phyloP scores from a whole-genome alignment of 352 stramenopile genomes.

The Peronospora tabacina region DNA sequence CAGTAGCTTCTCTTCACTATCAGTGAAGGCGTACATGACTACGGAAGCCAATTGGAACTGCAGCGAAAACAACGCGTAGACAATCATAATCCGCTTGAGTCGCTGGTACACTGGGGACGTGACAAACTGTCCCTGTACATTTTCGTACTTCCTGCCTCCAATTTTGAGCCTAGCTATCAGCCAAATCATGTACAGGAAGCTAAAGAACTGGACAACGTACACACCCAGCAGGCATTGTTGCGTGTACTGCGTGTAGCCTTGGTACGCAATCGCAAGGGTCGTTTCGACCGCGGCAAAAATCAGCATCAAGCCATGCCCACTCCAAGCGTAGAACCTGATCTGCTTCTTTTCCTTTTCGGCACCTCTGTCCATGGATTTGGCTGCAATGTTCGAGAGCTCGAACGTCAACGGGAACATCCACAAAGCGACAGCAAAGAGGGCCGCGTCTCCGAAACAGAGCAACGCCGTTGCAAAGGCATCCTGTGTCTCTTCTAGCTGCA shows the following conservation, averaged over 20 bases:
- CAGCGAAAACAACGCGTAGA: constrained; percentile 52
- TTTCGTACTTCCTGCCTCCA: constrained; percentile 52
- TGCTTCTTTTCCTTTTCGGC: constrained; percentile 37
- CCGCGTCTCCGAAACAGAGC: constrained; percentile 33
- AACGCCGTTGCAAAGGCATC: constrained; percentile 25
- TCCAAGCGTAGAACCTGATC: constrained; percentile 28
- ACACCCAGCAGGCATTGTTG: constrained; percentile 33
- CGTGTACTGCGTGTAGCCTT: constrained; percentile 47
- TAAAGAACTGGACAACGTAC: constrained; percentile 44
- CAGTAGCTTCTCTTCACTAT: constrained; percentile 25
- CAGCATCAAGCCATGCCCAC: constrained; percentile 23
- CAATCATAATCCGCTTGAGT: constrained; percentile 62
- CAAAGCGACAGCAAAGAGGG: constrained; percentile 36
- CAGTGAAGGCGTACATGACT: constrained; percentile 34
- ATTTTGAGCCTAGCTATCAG: constrained; percentile 40
- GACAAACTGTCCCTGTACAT: constrained; percentile 54
- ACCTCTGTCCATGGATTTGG: constrained; percentile 43
- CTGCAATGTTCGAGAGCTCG: constrained; percentile 42
- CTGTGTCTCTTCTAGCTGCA: constrained; percentile 31
- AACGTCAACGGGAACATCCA: constrained; percentile 46
- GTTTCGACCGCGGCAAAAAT: constrained; percentile 28
- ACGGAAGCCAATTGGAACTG: constrained; percentile 53
- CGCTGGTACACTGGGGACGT: constrained; percentile 59
- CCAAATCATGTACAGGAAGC: constrained; percentile 45
- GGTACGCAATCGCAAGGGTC: constrained; percentile 25